These are phyloP conservation scores for Isatis lusitanica DNA, from an alignment of 441 rosid species.

Conservation along the genomic window DNA sequence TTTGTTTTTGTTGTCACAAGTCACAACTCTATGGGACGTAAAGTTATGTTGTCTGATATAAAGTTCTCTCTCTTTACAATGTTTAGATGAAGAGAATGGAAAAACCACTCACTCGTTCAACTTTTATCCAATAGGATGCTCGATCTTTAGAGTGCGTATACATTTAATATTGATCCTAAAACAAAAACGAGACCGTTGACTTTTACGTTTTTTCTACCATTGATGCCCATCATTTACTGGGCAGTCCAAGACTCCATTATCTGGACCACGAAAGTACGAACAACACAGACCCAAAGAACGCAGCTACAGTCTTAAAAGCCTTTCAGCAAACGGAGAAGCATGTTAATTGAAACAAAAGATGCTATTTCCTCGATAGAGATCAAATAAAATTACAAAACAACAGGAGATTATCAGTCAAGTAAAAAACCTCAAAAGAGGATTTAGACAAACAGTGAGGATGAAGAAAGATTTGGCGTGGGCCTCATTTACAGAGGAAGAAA, in stretches of 20 bases:
- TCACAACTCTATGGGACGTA: too few species aligned
- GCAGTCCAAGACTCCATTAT: too few species aligned
- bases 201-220: too few species aligned
- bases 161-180: neutral
- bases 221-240: too few species aligned
- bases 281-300: neutral
- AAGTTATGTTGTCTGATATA: too few species aligned
- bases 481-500: slow-evolving; percentile 35
- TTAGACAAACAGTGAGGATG: slow-evolving; percentile 12
- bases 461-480: slow-evolving; percentile 25
- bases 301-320: neutral
- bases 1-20: neutral
- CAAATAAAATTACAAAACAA: slow-evolving; percentile 28
- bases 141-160: too few species aligned
- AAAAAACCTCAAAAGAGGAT: neutral
- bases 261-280: neutral
- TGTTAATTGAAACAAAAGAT: neutral
- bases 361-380: slow-evolving; percentile 23
- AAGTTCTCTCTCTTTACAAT: too few species aligned
- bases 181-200: neutral
- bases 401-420: slow-evolving; percentile 1
- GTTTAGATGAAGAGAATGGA: too few species aligned
- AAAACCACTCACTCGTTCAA: too few species aligned
- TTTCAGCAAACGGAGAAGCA: neutral
- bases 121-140: too few species aligned